Percentiles rank a stretch among this genome's conserved stretches.
These are phyloP conservation scores for Schwanniomyces occidentalis DNA, from an alignment of 805 yeast species.

Conservation along the genomic window DNA sequence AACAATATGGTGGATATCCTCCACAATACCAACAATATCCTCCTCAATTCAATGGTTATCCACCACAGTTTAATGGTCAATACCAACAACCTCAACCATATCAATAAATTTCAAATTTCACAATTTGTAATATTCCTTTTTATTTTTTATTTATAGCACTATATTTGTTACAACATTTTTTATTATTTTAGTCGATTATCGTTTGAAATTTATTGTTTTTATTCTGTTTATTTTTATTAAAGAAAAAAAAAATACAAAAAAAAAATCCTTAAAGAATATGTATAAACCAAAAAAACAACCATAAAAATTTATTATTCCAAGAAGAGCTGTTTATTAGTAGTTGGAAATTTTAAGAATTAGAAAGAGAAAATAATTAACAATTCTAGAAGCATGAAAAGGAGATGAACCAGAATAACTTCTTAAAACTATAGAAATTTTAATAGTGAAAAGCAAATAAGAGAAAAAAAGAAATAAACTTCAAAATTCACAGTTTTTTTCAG, in stretches of 20 bases:
- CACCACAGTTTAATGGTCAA: slow-evolving; percentile 16
- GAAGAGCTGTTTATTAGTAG: too few relatives aligned
- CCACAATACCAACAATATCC: slow-evolving; percentile 22
- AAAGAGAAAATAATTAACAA: too few relatives aligned
- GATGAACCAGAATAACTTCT: too few relatives aligned
- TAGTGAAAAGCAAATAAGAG: slow-evolving; percentile 4
- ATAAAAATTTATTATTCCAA: too few relatives aligned
- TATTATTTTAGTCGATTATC: too few relatives aligned
- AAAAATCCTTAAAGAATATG: too few relatives aligned
- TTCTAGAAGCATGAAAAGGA: too few relatives aligned
- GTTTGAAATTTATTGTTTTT: background rate
- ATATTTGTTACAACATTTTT: slow-evolving; percentile 5
- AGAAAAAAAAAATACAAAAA: too few relatives aligned
- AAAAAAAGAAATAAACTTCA: slow-evolving; percentile 5
- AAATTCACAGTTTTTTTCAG: slow-evolving; percentile 1
- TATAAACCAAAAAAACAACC: too few relatives aligned
- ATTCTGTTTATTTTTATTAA: too few relatives aligned
- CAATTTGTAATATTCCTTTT: slow-evolving; percentile 1
- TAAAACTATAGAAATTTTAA: background rate
- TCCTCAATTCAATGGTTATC: slow-evolving; percentile 19
- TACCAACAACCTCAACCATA: slow-evolving; percentile 16
- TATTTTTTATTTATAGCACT: slow-evolving; percentile 1
- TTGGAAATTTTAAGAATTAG: too few relatives aligned
- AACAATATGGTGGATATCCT: slow-evolving; percentile 20
- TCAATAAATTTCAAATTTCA: slow-evolving; percentile 7